phyloP scores from a whole-genome alignment of 306 rosid species.

The Canavalia gladiata region DNA sequence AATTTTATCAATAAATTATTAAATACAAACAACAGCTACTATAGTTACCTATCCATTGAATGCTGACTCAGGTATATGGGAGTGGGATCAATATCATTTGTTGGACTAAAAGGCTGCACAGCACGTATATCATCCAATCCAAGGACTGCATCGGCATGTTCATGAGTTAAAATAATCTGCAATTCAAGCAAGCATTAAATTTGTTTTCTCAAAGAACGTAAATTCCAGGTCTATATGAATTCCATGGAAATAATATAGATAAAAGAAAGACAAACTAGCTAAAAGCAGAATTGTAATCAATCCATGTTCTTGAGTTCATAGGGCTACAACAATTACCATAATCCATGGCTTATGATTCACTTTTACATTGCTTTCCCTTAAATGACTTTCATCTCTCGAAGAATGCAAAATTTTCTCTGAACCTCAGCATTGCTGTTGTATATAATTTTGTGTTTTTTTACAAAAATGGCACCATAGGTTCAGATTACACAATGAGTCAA shows the following conservation, averaged over 20 bases:
- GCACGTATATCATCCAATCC: constrained; percentile 97
- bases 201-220: constrained; percentile 25
- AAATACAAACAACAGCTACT: constrained; percentile 16
- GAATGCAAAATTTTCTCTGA: constrained; percentile 23
- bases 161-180: constrained; percentile 98
- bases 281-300: constrained; percentile 17
- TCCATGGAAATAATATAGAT: constrained; percentile 25
- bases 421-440: constrained; percentile 7
- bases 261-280: constrained; percentile 30
- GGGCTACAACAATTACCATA: constrained; percentile 25
- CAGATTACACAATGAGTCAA: constrained; percentile 23
- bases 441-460: neutral
- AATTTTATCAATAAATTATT: neutral
- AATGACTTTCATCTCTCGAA: neutral
- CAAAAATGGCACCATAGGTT: constrained; percentile 10
- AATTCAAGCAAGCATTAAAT: constrained; percentile 43
- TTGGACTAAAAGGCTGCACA: constrained; percentile 84
- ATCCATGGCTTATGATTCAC: constrained; percentile 22
- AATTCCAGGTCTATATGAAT: constrained; percentile 17
- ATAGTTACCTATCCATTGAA: constrained; percentile 86
- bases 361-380: neutral
- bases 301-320: constrained; percentile 15
- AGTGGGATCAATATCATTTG: constrained; percentile 89
- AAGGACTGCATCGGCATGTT: constrained; percentile 99
- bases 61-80: constrained; percentile 80